Evolutionary conservation across 2,329 filamentous ascomycete species (phyloP).

Genomic region (Colletotrichum euphorbiae): DNA sequence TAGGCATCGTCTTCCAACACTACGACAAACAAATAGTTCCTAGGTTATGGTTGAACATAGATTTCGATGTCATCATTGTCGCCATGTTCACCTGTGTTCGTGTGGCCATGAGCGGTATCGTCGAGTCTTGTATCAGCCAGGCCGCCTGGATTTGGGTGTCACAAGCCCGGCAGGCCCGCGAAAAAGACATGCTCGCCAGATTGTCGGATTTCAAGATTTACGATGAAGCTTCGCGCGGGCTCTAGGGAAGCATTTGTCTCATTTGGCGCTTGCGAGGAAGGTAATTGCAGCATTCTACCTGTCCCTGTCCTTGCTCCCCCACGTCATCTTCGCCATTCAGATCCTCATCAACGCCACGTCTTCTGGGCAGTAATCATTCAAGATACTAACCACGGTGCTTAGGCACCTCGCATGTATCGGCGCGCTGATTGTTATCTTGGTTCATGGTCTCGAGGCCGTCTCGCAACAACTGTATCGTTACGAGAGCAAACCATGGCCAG

Average conservation of each 20-base stretch:
- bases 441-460: conserved; percentile 54
- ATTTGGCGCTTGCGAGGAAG: conserved; percentile 51
- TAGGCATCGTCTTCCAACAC: conserved; percentile 46
- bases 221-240: conserved; percentile 52
- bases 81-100: conserved; percentile 53
- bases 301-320: no score
- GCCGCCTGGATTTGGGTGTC: conserved; percentile 56
- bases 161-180: conserved; percentile 47
- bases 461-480: conserved; percentile 53
- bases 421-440: conserved; percentile 50
- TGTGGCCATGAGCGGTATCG: conserved; percentile 50
- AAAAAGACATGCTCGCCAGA: conserved; percentile 46
- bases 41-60: conserved; percentile 44
- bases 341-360: not conserved
- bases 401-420: conserved; percentile 54
- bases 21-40: conserved; percentile 49
- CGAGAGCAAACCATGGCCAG: conserved; percentile 43
- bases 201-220: conserved; percentile 54
- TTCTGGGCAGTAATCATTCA: no score
- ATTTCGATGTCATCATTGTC: conserved; percentile 51
- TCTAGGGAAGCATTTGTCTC: conserved; percentile 50
- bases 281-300: conserved; percentile 39
- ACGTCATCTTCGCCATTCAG: conserved; percentile 7
- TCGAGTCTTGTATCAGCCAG: conserved; percentile 52
- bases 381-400: not conserved